Conservation (phyloP, 805 yeast genomes). For the Clavispora santaluciae region DNA sequence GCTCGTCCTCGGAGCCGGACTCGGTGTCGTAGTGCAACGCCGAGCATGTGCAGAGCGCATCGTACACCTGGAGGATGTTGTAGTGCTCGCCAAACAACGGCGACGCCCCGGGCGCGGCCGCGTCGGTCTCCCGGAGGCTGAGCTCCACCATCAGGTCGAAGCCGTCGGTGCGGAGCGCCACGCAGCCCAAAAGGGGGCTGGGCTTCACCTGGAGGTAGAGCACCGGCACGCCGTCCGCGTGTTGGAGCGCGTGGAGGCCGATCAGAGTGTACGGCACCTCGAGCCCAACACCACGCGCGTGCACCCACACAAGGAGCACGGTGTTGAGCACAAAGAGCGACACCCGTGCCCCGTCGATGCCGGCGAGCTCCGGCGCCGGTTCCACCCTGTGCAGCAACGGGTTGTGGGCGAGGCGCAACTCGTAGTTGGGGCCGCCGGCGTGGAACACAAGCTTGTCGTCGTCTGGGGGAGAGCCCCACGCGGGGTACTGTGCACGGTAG, state of each 20-base stretch:
- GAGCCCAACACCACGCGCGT: slow-evolving; percentile 19
- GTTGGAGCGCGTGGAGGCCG: slow-evolving; percentile 29
- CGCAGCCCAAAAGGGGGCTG: slow-evolving; percentile 14
- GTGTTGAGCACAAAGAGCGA: slow-evolving; percentile 33
- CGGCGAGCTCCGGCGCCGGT: slow-evolving; percentile 8
- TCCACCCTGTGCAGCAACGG: slow-evolving; percentile 11
- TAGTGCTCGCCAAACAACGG: slow-evolving; percentile 4
- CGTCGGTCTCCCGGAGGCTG: slow-evolving; percentile 6
- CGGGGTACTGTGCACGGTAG: slow-evolving; percentile 37
- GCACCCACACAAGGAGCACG: slow-evolving; percentile 29
- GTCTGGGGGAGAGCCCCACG: slow-evolving; percentile 28
- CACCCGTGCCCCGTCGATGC: slow-evolving; percentile 10
- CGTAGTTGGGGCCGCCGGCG: slow-evolving; percentile 28
- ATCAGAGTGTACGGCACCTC: slow-evolving; percentile 33
- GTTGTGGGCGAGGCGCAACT: slow-evolving; percentile 11
- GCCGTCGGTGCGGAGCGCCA: slow-evolving; percentile 12
- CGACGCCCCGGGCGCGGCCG: not conserved
- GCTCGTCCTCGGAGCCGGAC: slow-evolving; percentile 18
- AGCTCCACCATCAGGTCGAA: slow-evolving; percentile 19
- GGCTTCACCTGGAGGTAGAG: slow-evolving; percentile 31
- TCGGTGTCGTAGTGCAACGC: slow-evolving; percentile 31
- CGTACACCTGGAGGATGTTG: slow-evolving; percentile 20
- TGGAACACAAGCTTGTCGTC: slow-evolving; percentile 39
- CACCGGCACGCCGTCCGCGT: slow-evolving; percentile 7
- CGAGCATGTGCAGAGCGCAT: slow-evolving; percentile 35